Base-by-base conservation (phyloP, 2,329 filamentous ascomycete species). In the Diaporthe humulicola region DNA sequence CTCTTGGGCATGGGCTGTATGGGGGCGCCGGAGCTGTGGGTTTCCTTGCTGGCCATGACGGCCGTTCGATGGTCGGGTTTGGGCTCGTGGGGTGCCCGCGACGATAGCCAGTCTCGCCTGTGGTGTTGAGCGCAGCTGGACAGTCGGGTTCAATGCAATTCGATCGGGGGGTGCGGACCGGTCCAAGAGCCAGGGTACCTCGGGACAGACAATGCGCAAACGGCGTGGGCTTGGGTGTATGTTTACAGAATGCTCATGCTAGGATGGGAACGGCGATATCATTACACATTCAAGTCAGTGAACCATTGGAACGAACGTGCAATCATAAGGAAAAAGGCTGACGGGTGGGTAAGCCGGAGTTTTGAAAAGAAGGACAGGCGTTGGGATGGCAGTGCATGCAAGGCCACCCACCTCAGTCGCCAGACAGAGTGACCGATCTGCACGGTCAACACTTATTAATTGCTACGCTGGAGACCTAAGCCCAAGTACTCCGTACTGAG, bases 1-100 rank as follows among this genome's bases (percentile, higher is more conserved):
- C 86, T 85, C 78, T 93, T 93, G 64, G 87, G 85, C 57, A 88
- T 85, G 30, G 89, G 89, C 77, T 90, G 90, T 60, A 86, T 85
- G 58, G 90, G 89, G 64, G 87, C 84, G 73, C 75, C 75, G 54
- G 73, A 74, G 70, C 75, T 67, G 50, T 74, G 58, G 45, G 61
- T 71, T 72, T 76, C 75, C 66, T 84, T 83, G 71, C 86, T 84
- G 61, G 84, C 82, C 73, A 73, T 74, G 74, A 82, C 81, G 71
- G 81, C 79, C 74, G 79, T 78, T n/a, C 25, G n/a, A 25, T 61
- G 33, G 48, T 52, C 57, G 19, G 42, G 60, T 19, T 2, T 56
- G 33, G 30, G 38, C 19, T 64, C 57, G 57, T 54, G 40, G 22
- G 6, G 50, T 36, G 33, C 36, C 50, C 57, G 48, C 48, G 36